phyloP scores from a whole-genome alignment of 495 filamentous ascomycete genomes.

The Extremus antarcticus region DNA sequence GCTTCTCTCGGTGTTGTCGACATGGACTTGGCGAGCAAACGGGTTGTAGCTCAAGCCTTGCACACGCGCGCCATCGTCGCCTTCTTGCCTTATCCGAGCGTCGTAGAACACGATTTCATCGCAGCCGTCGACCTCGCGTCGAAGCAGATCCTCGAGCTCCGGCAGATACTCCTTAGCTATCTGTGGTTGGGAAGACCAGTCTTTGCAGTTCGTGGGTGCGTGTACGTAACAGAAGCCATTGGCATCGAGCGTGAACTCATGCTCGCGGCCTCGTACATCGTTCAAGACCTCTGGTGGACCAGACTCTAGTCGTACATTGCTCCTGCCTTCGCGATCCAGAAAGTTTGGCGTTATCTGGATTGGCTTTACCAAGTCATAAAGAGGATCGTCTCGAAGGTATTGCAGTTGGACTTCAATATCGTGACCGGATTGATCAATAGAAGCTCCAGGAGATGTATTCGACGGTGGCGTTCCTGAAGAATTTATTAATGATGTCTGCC shows the following conservation, averaged over 20 bases:
- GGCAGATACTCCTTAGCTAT: conserved; percentile 11
- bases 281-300: conserved; percentile 9
- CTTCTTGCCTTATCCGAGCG: conserved; percentile 13
- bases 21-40: conserved; percentile 18
- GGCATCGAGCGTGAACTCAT: conserved; percentile 12
- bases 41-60: conserved; percentile 17
- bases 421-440: too few relatives aligned
- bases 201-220: conserved; percentile 5
- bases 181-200: conserved; percentile 12
- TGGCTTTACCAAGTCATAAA: conserved; percentile 16
- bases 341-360: conserved; percentile 16
- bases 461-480: too few relatives aligned
- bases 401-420: conserved; percentile 14
- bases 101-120: conserved; percentile 19
- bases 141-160: conserved; percentile 13
- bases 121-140: conserved; percentile 14
- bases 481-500: too few relatives aligned
- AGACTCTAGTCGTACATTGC: conserved; percentile 13
- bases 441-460: too few relatives aligned
- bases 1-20: conserved; percentile 14
- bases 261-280: conserved; percentile 9
- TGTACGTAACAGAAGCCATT: conserved; percentile 19
- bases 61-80: conserved; percentile 10
- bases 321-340: conserved; percentile 4
- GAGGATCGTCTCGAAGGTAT: conserved; percentile 13